Percentiles rank a stretch among this genome's conserved stretches.
These are phyloP conservation scores for Microcos paniculata DNA, from an alignment of 345 rosid genomes.

Conservation along the genomic window DNA sequence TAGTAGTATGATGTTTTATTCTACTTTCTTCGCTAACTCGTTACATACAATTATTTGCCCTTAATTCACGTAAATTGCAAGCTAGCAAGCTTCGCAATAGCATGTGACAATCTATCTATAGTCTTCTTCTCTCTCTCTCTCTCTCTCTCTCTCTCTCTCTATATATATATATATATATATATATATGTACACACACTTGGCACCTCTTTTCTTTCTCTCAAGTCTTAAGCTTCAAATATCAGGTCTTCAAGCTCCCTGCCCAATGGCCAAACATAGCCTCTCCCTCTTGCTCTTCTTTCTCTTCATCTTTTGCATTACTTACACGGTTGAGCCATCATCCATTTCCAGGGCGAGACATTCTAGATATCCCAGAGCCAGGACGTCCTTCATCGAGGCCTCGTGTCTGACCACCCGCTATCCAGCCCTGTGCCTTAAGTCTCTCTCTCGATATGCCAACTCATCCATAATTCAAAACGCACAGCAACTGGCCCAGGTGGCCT, in stretches of 20 bases:
- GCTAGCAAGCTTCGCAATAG: background rate
- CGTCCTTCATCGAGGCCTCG: slow-evolving; percentile 40
- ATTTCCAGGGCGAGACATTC: background rate
- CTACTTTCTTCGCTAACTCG: background rate
- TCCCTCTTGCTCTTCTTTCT: slow-evolving; percentile 5
- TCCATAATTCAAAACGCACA: slow-evolving; percentile 41
- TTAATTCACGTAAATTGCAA: slow-evolving; percentile 24
- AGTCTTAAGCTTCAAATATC: background rate
- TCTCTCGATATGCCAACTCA: slow-evolving; percentile 43
- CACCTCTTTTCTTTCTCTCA: background rate
- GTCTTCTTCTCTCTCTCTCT: too few species aligned
- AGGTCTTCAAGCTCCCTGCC: background rate
- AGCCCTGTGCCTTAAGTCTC: slow-evolving; percentile 47
- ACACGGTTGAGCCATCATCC: slow-evolving; percentile 21
- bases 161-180: too few species aligned
- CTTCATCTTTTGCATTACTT: slow-evolving; percentile 7
- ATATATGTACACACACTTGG: too few species aligned
- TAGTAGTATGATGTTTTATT: slow-evolving; percentile 2
- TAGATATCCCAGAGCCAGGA: slow-evolving; percentile 7
- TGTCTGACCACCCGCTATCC: slow-evolving; percentile 64
- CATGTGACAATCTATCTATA: slow-evolving; percentile 17
- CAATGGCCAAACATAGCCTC: slow-evolving; percentile 28
- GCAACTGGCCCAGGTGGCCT: slow-evolving; percentile 60
- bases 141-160: too few species aligned
- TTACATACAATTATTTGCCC: slow-evolving; percentile 7